Evolutionary conservation across 2,329 filamentous ascomycete species (phyloP).

Genomic region (Xylariaceae sp.): DNA sequence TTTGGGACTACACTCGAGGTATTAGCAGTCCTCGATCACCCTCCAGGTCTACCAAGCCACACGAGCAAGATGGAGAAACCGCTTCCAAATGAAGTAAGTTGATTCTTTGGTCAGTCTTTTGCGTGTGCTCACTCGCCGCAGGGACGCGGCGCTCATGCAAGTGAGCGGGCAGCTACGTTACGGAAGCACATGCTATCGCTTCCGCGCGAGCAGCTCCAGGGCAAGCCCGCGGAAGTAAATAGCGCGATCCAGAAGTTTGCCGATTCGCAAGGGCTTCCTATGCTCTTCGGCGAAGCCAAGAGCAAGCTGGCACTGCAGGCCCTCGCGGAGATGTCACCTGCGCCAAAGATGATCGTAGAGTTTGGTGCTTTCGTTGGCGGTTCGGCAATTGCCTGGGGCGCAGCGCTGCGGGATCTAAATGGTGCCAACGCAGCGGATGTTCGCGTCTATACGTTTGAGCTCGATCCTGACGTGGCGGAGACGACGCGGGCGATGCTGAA

Average conservation of each 20-base stretch:
- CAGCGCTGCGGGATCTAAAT: constrained; percentile 20
- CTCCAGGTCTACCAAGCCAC: too few species aligned
- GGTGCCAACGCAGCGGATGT: constrained; percentile 9
- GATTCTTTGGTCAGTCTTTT: too few species aligned
- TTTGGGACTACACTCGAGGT: too few species aligned
- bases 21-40: too few species aligned
- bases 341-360: constrained; percentile 30
- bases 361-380: constrained; percentile 33
- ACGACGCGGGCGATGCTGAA: constrained; percentile 29
- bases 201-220: constrained; percentile 2
- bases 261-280: constrained; percentile 23
- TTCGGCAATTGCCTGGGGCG: constrained; percentile 30
- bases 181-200: background rate
- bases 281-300: constrained; percentile 29
- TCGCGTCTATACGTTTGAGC: constrained; percentile 33
- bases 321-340: constrained; percentile 17
- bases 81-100: too few species aligned
- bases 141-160: background rate
- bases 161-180: background rate
- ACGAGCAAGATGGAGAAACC: too few species aligned
- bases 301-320: constrained; percentile 17
- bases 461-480: constrained; percentile 25
- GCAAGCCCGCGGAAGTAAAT: constrained; percentile 23
- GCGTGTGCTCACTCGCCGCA: too few species aligned
- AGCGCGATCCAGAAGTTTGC: constrained; percentile 29